Conservation (phyloP, 805 yeast genomes). For the Pichia insulana region DNA sequence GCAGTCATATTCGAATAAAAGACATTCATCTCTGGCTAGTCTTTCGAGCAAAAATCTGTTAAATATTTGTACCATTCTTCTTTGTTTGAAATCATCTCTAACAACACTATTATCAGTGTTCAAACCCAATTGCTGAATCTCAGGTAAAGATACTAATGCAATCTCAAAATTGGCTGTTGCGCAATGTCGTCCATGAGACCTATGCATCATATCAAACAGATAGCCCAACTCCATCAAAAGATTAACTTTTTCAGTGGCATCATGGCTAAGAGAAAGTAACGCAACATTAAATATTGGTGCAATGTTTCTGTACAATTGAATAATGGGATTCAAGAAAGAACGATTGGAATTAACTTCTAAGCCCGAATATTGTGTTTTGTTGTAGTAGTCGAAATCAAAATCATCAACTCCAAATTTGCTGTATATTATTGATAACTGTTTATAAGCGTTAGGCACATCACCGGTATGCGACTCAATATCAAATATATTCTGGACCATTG, state of each 20-base stretch:
- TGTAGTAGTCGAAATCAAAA: conserved; percentile 83
- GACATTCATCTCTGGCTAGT: conserved; percentile 41
- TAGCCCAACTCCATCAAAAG: conserved; percentile 79
- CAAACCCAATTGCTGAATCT: conserved; percentile 45
- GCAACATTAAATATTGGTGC: conserved; percentile 65
- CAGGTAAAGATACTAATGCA: conserved; percentile 37
- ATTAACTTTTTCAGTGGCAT: conserved; percentile 38
- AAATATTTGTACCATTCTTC: conserved; percentile 42
- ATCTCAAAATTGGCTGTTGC: conserved; percentile 72
- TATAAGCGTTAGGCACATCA: conserved; percentile 64
- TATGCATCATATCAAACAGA: conserved; percentile 81
- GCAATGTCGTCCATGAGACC: conserved; percentile 71
- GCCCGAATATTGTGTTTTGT: conserved; percentile 67
- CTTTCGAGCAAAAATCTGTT: conserved; percentile 49
- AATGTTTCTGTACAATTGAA: conserved; percentile 73
- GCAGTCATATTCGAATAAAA: conserved; percentile 18
- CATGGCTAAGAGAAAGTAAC: conserved; percentile 45
- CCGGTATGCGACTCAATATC: conserved; percentile 28
- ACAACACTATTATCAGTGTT: conserved; percentile 41
- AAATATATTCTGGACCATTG: conserved; percentile 18
- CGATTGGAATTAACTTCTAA: conserved; percentile 82
- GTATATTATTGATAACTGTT: conserved; percentile 67
- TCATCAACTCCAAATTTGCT: conserved; percentile 89
- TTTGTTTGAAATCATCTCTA: conserved; percentile 36
- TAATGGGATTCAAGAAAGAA: conserved; percentile 64